Percentiles rank a stretch among this genome's conserved stretches.
Conservation (phyloP, 176 grass and related monocot genomes). For the maize (Zea mays) region DNA sequence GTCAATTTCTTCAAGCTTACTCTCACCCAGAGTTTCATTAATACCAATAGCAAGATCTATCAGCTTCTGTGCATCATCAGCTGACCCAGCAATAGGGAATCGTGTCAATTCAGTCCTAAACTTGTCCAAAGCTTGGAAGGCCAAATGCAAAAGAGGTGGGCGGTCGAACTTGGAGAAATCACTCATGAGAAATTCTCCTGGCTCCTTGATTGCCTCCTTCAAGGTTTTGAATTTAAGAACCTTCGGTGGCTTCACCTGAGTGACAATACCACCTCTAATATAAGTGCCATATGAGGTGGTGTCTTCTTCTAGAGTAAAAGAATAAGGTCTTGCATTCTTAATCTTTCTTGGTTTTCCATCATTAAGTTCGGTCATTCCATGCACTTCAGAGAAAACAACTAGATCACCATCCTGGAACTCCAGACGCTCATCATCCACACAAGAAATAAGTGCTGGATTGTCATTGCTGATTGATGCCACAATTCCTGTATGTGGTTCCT, state of each 20-base stretch:
- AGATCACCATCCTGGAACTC: constrained; percentile 93
- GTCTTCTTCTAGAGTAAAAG: constrained; percentile 87
- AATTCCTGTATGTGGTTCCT: constrained; percentile 90
- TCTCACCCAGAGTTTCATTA: constrained; percentile 64
- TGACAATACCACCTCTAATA: constrained; percentile 79
- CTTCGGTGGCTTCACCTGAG: constrained; percentile 84
- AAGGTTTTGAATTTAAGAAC: constrained; percentile 80
- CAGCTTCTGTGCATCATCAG: constrained; percentile 68
- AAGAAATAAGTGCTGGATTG: constrained; percentile 75
- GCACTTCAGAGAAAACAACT: constrained; percentile 85
- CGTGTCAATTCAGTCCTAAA: constrained; percentile 61
- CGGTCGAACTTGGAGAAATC: constrained; percentile 93
- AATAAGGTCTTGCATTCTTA: constrained; percentile 83
- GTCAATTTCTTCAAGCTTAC: constrained; percentile 71
- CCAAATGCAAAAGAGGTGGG: constrained; percentile 77
- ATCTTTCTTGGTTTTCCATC: constrained; percentile 88
- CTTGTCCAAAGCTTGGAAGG: constrained; percentile 89
- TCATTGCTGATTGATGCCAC: constrained; percentile 89
- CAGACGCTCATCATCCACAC: constrained; percentile 90
- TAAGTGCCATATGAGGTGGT: constrained; percentile 71
- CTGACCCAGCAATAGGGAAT: constrained; percentile 71
- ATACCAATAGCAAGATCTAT: constrained; percentile 56
- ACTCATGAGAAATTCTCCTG: constrained; percentile 87
- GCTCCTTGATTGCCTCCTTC: constrained; percentile 80
- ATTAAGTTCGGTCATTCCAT: constrained; percentile 84